phyloP scores from a whole-genome alignment of 2,329 filamentous ascomycete genomes.

The Hymenotorrendiella dingleyae region DNA sequence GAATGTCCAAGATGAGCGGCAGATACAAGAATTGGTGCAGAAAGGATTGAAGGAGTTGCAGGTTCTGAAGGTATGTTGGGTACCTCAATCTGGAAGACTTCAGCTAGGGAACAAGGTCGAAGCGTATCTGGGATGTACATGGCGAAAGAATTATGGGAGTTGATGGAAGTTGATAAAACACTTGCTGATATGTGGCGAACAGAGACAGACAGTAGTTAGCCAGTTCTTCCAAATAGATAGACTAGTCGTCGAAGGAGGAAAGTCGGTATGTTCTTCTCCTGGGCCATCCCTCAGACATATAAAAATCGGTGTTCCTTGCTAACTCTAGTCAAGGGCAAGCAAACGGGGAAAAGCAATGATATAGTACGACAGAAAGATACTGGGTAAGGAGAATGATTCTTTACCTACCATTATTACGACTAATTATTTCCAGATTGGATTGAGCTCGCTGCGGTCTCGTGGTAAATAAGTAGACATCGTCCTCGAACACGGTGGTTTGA shows the following conservation, averaged over 20 bases:
- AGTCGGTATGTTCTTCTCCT: constrained; percentile 68
- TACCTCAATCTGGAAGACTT: background rate
- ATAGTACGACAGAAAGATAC: constrained; percentile 73
- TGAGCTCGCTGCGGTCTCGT: too few relatives aligned
- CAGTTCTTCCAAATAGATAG: constrained; percentile 91
- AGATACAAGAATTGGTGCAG: constrained; percentile 83
- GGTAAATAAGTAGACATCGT: background rate
- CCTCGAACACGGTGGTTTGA: background rate
- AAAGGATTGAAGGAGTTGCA: constrained; percentile 82
- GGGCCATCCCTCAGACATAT: too few relatives aligned
- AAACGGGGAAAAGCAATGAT: constrained; percentile 58
- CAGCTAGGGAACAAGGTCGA: background rate
- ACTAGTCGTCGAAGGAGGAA: constrained; percentile 85
- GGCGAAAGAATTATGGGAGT: background rate
- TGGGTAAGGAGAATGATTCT: constrained; percentile 59
- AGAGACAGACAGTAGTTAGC: constrained; percentile 93
- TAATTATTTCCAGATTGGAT: constrained; percentile 28
- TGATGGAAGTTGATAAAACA: background rate
- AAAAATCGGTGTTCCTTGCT: constrained; percentile 12
- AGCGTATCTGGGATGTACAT: background rate
- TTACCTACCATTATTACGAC: background rate
- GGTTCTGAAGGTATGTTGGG: constrained; percentile 73
- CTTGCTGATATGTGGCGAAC: constrained; percentile 21
- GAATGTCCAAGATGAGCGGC: constrained; percentile 63
- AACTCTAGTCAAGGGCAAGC: constrained; percentile 52